Evolutionary conservation across 2,329 filamentous ascomycete genomes (phyloP).

Genomic region (Calonectria honghensis): DNA sequence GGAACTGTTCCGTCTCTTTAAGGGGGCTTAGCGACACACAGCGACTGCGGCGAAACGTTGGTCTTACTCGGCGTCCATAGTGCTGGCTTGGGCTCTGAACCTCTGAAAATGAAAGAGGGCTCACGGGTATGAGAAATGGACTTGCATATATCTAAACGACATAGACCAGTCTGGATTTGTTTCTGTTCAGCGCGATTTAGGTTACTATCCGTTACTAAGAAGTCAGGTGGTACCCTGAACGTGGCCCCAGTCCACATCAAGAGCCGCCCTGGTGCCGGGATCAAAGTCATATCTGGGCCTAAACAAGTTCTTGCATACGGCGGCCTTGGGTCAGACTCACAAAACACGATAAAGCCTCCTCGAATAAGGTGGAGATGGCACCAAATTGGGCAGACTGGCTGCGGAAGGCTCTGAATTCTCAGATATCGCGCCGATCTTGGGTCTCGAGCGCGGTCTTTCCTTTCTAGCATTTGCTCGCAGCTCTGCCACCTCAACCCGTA

Average conservation of each 20-base stretch:
- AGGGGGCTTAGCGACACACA: conserved; percentile 50
- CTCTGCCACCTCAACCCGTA: conserved; percentile 49
- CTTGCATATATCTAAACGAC: conserved; percentile 38
- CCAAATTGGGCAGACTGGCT: conserved; percentile 43
- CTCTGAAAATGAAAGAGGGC: conserved; percentile 34
- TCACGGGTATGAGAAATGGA: conserved; percentile 32
- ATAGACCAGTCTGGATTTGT: conserved; percentile 42
- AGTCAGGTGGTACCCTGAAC: conserved; percentile 58
- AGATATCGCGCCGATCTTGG: conserved; percentile 52
- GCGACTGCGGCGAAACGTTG: conserved; percentile 31
- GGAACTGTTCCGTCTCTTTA: conserved; percentile 69
- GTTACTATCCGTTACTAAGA: conserved; percentile 50
- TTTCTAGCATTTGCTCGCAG: conserved; percentile 36
- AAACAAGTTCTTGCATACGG: conserved; percentile 53
- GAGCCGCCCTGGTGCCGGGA: conserved; percentile 56
- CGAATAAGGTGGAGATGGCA: conserved; percentile 49
- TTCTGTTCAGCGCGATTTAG: conserved; percentile 51
- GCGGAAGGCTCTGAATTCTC: conserved; percentile 44
- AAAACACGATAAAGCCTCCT: conserved; percentile 44
- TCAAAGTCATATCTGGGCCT: conserved; percentile 52
- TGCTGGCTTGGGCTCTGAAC: conserved; percentile 35
- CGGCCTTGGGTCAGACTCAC: conserved; percentile 50
- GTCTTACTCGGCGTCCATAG: conserved; percentile 60
- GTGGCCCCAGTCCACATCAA: conserved; percentile 58
- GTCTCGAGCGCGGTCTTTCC: conserved; percentile 33